Conservation (phyloP, 805 yeast species). For the Candida pseudofarinosa region DNA sequence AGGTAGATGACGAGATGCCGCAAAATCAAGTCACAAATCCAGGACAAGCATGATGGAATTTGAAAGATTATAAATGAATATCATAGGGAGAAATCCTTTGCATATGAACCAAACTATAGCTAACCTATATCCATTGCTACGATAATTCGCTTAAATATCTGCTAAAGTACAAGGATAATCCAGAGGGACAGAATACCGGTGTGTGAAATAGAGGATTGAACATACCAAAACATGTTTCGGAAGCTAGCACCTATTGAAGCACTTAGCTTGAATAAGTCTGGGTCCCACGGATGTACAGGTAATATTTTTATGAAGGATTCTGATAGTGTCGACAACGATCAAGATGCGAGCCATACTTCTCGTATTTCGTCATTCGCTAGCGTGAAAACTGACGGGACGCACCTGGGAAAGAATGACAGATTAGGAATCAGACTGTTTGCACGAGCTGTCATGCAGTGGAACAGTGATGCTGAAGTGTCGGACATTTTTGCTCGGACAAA, state of each 20-base stretch:
- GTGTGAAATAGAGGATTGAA: not conserved
- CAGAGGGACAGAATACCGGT: not conserved
- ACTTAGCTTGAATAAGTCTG: slow-evolving; percentile 1
- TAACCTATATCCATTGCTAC: not conserved
- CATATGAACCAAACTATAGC: not conserved
- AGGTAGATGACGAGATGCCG: slow-evolving; percentile 2
- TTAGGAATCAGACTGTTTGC: slow-evolving; percentile 8
- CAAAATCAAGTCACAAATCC: slow-evolving; percentile 7
- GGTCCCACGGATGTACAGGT: not conserved
- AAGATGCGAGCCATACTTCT: not conserved
- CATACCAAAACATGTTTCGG: slow-evolving; percentile 2
- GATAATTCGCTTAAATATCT: not conserved
- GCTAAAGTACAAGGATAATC: not conserved
- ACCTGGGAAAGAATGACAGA: slow-evolving; percentile 1
- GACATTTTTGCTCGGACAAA: not conserved
- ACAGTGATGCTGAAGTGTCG: not conserved
- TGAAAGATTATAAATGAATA: not conserved
- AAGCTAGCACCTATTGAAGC: slow-evolving; percentile 5
- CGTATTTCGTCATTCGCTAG: slow-evolving; percentile 5
- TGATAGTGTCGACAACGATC: not conserved
- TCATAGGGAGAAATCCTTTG: not conserved
- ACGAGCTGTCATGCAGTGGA: slow-evolving; percentile 8
- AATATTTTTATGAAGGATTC: slow-evolving; percentile 6
- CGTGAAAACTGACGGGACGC: not conserved
- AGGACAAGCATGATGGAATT: not conserved